A percentile compares a stretch with the other conserved stretches of the same genome.
phyloP scores from a whole-genome alignment of 352 stramenopile species.

The Aphanomyces cochlioides region DNA sequence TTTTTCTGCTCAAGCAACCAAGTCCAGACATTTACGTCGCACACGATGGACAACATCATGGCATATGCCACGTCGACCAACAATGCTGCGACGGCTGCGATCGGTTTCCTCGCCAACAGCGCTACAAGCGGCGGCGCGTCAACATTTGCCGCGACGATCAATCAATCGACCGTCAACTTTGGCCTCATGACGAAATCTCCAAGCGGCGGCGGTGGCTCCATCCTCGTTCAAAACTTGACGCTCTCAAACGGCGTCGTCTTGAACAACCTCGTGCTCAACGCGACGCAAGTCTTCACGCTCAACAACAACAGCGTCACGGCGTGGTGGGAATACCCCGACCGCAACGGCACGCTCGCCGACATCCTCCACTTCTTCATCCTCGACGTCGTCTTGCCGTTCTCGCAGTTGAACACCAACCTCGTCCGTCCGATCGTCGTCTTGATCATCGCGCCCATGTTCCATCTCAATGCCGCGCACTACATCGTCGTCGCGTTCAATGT shows the following conservation, averaged over 20 bases:
- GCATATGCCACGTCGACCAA: background rate
- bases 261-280: constrained; percentile 21
- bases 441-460: constrained; percentile 62
- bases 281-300: constrained; percentile 17
- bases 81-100: background rate
- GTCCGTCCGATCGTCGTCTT: constrained; percentile 60
- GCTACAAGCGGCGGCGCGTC: background rate
- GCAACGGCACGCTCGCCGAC: constrained; percentile 44
- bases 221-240: constrained; percentile 1
- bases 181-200: background rate
- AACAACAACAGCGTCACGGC: constrained; percentile 30
- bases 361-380: constrained; percentile 45
- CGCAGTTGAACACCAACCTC: constrained; percentile 63
- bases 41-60: constrained; percentile 16
- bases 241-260: background rate
- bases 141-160: background rate
- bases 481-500: constrained; percentile 55
- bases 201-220: background rate
- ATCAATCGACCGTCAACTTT: background rate
- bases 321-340: constrained; percentile 64
- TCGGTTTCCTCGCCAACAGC: constrained; percentile 1
- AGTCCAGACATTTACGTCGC: background rate
- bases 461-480: constrained; percentile 71
- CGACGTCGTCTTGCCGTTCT: constrained; percentile 57
- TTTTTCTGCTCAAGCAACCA: constrained; percentile 38